These are phyloP conservation scores for Xerophyta viscosa DNA, from an alignment of 106 monocot species.

Conservation along the genomic window DNA sequence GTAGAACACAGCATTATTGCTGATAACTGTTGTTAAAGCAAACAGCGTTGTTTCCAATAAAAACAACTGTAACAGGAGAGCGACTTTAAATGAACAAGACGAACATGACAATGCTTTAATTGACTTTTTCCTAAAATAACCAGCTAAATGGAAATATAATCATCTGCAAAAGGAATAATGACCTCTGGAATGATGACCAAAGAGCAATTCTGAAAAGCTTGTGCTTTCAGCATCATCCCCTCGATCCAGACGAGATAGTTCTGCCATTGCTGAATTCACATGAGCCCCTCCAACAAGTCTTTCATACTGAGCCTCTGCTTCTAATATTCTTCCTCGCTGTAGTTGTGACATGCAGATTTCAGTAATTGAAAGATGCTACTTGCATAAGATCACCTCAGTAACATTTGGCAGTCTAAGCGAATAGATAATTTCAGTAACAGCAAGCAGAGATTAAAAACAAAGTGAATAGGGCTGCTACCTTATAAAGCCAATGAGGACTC, in stretches of 20 bases:
- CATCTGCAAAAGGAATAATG: too few relatives aligned
- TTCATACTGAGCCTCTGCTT: slow-evolving; percentile 83
- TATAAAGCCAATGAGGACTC: slow-evolving; percentile 95
- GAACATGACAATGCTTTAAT: too few relatives aligned
- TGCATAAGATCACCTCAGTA: too few relatives aligned
- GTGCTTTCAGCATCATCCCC: slow-evolving; percentile 72
- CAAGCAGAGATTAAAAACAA: too few relatives aligned
- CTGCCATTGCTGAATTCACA: slow-evolving; percentile 74
- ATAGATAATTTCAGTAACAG: too few relatives aligned
- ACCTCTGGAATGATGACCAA: slow-evolving; percentile 81
- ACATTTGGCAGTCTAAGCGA: too few relatives aligned
- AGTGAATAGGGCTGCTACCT: slow-evolving; percentile 33
- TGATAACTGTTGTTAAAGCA: slow-evolving; percentile 92
- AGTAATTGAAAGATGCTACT: too few relatives aligned
- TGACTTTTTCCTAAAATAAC: too few relatives aligned
- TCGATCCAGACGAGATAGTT: slow-evolving; percentile 59
- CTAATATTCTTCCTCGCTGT: slow-evolving; percentile 71
- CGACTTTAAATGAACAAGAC: too few relatives aligned
- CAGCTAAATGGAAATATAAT: too few relatives aligned
- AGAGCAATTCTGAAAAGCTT: slow-evolving; percentile 65
- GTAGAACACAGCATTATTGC: slow-evolving; percentile 97
- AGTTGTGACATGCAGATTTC: background rate
- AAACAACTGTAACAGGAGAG: slow-evolving; percentile 80
- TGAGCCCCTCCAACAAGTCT: slow-evolving; percentile 65
- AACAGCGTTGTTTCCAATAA: slow-evolving; percentile 90